These are phyloP conservation scores for Colletotrichum tabaci DNA, from an alignment of 2,329 filamentous ascomycete species.

Conservation along the genomic window DNA sequence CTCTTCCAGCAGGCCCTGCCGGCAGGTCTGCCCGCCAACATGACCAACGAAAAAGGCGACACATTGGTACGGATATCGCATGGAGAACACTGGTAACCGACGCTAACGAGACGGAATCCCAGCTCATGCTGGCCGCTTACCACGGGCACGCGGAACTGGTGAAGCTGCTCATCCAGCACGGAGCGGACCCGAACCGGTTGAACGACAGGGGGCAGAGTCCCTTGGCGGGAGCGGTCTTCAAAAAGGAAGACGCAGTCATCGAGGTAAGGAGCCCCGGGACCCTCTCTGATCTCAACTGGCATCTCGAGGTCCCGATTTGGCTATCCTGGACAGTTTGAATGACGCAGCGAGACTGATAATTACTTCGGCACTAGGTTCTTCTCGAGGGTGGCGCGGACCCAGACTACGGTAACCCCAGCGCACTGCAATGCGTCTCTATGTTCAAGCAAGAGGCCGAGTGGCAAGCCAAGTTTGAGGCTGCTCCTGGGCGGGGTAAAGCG, in stretches of 20 bases:
- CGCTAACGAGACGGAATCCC: neutral
- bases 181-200: slow-evolving; percentile 76
- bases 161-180: slow-evolving; percentile 71
- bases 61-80: slow-evolving; percentile 66
- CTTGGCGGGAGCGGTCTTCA: slow-evolving; percentile 81
- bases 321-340: neutral
- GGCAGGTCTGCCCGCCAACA: slow-evolving; percentile 76
- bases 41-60: slow-evolving; percentile 82
- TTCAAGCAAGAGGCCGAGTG: slow-evolving; percentile 69
- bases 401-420: slow-evolving; percentile 65
- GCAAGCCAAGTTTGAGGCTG: slow-evolving; percentile 64
- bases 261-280: slow-evolving; percentile 55
- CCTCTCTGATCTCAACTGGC: neutral
- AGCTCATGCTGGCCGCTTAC: slow-evolving; percentile 82
- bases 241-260: slow-evolving; percentile 76
- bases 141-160: slow-evolving; percentile 76
- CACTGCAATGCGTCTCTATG: slow-evolving; percentile 63
- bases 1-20: slow-evolving; percentile 75
- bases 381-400: slow-evolving; percentile 69
- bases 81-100: neutral
- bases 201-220: slow-evolving; percentile 80
- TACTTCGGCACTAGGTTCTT: slow-evolving; percentile 54
- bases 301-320: neutral
- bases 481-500: slow-evolving; percentile 63
- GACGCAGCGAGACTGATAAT: neutral